Percentiles rank a stretch among this genome's conserved stretches.
These are phyloP conservation scores for Pyrus bretschneideri DNA, from an alignment of 306 rosid species.

Conservation along the genomic window DNA sequence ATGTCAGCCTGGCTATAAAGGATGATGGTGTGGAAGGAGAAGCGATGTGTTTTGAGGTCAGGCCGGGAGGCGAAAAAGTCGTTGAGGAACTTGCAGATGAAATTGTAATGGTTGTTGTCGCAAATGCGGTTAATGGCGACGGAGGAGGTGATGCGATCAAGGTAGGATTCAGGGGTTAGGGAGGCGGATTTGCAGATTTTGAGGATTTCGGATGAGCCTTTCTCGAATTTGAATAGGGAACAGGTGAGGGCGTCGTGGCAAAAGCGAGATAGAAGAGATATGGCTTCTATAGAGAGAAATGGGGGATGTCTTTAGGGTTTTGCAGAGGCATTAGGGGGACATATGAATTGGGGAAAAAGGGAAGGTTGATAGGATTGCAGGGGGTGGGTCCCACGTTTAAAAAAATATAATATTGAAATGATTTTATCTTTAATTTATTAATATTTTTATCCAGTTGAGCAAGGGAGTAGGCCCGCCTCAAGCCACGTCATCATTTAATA, in stretches of 20 bases:
- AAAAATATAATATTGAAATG: no score
- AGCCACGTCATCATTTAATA: no score
- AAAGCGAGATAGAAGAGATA: constrained; percentile 51
- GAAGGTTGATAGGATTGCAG: no score
- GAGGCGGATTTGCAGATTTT: constrained; percentile 71
- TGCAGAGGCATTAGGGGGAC: neutral
- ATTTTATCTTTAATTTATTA: no score
- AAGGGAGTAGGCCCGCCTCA: no score
- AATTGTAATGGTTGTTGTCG: constrained; percentile 42
- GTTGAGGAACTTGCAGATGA: constrained; percentile 44
- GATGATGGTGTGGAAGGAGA: constrained; percentile 47
- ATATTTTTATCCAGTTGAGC: no score
- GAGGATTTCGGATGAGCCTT: constrained; percentile 52
- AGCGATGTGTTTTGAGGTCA: constrained; percentile 59
- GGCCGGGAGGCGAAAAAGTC: constrained; percentile 42
- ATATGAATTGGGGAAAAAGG: no score
- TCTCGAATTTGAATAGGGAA: constrained; percentile 50
- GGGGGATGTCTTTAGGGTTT: constrained; percentile 3
- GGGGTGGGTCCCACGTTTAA: no score
- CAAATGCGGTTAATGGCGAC: constrained; percentile 54
- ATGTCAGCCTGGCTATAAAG: constrained; percentile 77
- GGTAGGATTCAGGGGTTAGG: constrained; percentile 54
- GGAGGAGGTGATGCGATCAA: constrained; percentile 60
- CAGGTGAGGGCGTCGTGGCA: constrained; percentile 27
- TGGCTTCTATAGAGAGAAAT: constrained; percentile 9